These are phyloP conservation scores for Diaporthe helianthi DNA, from an alignment of 2,329 filamentous ascomycete genomes.

Conservation along the genomic window DNA sequence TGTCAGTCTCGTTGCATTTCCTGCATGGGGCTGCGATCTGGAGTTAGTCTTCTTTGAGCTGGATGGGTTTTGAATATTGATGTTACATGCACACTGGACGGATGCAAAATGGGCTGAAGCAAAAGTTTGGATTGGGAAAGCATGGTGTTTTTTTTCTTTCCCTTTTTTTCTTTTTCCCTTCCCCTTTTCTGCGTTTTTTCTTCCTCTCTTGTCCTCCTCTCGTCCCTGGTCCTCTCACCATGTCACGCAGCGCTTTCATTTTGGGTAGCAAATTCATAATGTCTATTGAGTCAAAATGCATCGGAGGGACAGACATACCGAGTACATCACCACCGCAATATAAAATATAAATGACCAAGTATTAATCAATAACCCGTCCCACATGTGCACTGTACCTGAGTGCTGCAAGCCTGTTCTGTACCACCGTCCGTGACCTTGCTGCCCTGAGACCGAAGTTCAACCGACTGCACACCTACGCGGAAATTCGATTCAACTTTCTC, in stretches of 20 bases:
- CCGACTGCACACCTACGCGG: neutral
- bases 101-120: neutral
- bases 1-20: neutral
- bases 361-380: no score
- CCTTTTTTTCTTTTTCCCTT: no score
- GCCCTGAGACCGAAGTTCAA: neutral
- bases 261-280: conserved; percentile 13
- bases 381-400: neutral
- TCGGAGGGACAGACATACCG: neutral
- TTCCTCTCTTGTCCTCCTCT: no score
- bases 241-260: conserved; percentile 3
- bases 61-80: no score
- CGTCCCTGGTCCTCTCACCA: neutral
- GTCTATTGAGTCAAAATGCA: neutral
- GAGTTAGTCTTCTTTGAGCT: conserved; percentile 2
- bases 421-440: neutral
- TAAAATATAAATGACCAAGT: no score
- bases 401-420: neutral
- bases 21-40: conserved; percentile 3
- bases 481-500: neutral
- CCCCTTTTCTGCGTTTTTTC: no score
- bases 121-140: conserved; percentile 10
- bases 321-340: no score
- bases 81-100: conserved; percentile 2
- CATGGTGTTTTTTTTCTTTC: neutral